Conservation (phyloP, 306 rosid genomes). For the Prosopis cineraria region DNA sequence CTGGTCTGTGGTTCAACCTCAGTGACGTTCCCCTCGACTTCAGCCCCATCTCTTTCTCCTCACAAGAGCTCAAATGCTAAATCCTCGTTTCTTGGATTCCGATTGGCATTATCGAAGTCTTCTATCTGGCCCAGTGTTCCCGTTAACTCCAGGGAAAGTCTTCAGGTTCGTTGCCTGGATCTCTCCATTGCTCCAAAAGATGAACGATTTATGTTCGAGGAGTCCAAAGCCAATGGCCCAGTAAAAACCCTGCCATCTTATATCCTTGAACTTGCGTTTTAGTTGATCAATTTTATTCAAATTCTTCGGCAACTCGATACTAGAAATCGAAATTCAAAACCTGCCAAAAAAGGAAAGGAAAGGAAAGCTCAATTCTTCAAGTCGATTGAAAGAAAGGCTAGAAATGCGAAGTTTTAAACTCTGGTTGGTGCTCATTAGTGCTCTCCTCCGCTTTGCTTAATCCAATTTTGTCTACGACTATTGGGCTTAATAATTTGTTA, state of each 20-base stretch:
- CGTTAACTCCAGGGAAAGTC: slow-evolving; percentile 20
- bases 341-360: background rate
- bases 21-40: slow-evolving; percentile 36
- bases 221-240: slow-evolving; percentile 79
- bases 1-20: slow-evolving; percentile 44
- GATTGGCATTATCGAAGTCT: slow-evolving; percentile 43
- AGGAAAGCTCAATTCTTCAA: background rate
- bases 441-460: background rate
- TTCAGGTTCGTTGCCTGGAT: slow-evolving; percentile 52
- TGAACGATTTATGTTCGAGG: slow-evolving; percentile 70
- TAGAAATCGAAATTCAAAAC: background rate
- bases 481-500: background rate
- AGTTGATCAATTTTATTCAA: background rate
- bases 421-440: slow-evolving; percentile 13
- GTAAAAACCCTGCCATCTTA: slow-evolving; percentile 33
- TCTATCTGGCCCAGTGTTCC: slow-evolving; percentile 40
- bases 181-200: slow-evolving; percentile 47
- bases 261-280: background rate
- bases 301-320: background rate
- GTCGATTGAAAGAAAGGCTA: background rate
- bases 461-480: background rate
- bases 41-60: slow-evolving; percentile 28
- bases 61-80: slow-evolving; percentile 16
- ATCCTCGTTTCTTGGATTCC: slow-evolving; percentile 44
- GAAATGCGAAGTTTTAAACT: background rate